Base-by-base conservation (phyloP, 345 rosid genomes). In the Pistacia atlantica region DNA sequence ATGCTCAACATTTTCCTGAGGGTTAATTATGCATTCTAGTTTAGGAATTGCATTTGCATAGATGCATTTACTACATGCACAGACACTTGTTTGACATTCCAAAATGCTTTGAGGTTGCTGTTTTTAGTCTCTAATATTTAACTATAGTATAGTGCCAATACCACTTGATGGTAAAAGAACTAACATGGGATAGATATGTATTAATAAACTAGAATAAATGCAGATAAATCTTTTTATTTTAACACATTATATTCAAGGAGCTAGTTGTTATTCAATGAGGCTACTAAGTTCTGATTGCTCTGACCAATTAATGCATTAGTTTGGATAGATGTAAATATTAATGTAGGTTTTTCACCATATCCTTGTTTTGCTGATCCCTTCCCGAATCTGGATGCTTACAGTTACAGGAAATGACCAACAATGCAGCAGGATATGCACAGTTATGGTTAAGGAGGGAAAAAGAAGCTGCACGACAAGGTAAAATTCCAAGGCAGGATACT, bases 401-500 rank as follows among this genome's bases (percentile, higher is more conserved):
- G 99, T 82, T 96, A 77, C 88, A 77, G 79, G 93, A 90, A 67
- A 49, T 84, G 81, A 82, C 97, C 56, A 86, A 51, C 71, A 91
- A 78, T 61, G 91, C 93, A 48, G 92, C 93, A 20, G 87, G 80
- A 83, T 85, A 83, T 83, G 91, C 97, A 75, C 88, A 45, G 75
- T 78, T 89, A 42, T 91, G 99, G 98, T 82, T 96, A 78, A 83
- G 80, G 54, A 81, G 85, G 76, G 95, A 90, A 73, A 92, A 79
- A 79, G 93, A 88, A 79, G 90, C 90, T 52, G 87, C 93, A 67
- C 82, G 90, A 84, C 91, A 76, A 73, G 97, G 97, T 90, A 80
- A 81, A 73, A 16, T 52, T 65, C 17, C 54, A 65, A n/a, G 60
- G 12, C 13, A 20, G 33, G 5, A 13, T 66, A 18, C 13, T 17